A percentile compares a stretch with the other conserved stretches of the same genome.
Conservation (phyloP, 805 yeast species). For the Candida tibetensis region DNA sequence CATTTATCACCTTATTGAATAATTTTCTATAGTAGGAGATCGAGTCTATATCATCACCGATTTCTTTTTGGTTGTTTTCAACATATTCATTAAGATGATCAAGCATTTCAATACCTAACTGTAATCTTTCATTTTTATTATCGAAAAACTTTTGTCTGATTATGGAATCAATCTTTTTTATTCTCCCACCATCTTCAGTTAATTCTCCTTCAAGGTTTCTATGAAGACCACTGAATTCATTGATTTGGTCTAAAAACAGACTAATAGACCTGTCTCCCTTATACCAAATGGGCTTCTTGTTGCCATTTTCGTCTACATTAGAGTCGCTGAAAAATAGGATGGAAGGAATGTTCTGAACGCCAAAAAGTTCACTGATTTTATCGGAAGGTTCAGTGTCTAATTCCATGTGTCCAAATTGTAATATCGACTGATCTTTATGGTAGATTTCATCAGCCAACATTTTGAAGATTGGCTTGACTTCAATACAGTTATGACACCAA, state of each 20-base stretch:
- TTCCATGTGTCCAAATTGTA: slow-evolving; percentile 31
- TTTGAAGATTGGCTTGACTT: slow-evolving; percentile 50
- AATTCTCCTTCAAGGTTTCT: slow-evolving; percentile 34
- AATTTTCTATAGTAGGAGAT: slow-evolving; percentile 49
- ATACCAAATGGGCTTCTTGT: slow-evolving; percentile 25
- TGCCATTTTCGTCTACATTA: slow-evolving; percentile 19
- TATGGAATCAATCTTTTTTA: slow-evolving; percentile 8
- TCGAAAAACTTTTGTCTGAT: not conserved
- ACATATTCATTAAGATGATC: not conserved
- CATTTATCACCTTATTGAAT: slow-evolving; percentile 42
- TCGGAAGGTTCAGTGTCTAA: slow-evolving; percentile 48
- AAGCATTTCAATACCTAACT: slow-evolving; percentile 13
- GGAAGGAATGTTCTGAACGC: slow-evolving; percentile 51
- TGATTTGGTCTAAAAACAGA: slow-evolving; percentile 24
- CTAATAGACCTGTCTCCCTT: slow-evolving; percentile 22
- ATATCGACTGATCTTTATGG: slow-evolving; percentile 32
- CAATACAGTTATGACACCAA: slow-evolving; percentile 60
- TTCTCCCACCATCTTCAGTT: slow-evolving; percentile 30
- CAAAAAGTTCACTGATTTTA: slow-evolving; percentile 39
- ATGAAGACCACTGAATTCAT: slow-evolving; percentile 25
- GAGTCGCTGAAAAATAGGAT: slow-evolving; percentile 45
- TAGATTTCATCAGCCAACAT: slow-evolving; percentile 48
- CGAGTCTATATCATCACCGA: slow-evolving; percentile 5
- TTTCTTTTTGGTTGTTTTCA: not conserved
- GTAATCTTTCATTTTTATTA: slow-evolving; percentile 17